Conservation (phyloP, 73 alveolate species). For the Diophrys appendiculata region DNA sequence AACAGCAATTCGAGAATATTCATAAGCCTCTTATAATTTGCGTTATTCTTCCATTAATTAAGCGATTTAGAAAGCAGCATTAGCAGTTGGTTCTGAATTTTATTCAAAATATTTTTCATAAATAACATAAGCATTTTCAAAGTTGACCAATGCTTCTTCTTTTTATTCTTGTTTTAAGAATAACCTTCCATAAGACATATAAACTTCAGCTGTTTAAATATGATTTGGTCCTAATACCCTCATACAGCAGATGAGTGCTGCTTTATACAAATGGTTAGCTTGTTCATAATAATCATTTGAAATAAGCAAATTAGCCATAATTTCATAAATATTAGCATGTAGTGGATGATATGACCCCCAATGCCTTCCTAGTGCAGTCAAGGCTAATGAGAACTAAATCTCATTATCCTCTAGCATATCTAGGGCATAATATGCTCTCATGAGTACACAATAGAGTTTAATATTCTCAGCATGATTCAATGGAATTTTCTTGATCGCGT, state of each 20-base stretch:
- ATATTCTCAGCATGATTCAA: slow-evolving; percentile 64
- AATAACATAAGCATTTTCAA: slow-evolving; percentile 62
- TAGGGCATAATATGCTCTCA: slow-evolving; percentile 63
- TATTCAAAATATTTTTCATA: slow-evolving; percentile 61
- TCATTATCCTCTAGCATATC: slow-evolving; percentile 34
- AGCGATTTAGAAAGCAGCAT: slow-evolving; percentile 57
- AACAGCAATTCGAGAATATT: slow-evolving; percentile 44
- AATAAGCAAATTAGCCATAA: slow-evolving; percentile 67
- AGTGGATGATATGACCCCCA: slow-evolving; percentile 81
- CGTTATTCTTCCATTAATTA: slow-evolving; percentile 55
- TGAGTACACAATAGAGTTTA: slow-evolving; percentile 62
- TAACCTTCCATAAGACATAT: slow-evolving; percentile 70
- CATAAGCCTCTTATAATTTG: slow-evolving; percentile 44
- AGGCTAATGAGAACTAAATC: slow-evolving; percentile 60
- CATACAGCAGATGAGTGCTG: slow-evolving; percentile 58
- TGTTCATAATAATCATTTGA: slow-evolving; percentile 56
- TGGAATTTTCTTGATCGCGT: slow-evolving; percentile 29
- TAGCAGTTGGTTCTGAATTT: slow-evolving; percentile 41
- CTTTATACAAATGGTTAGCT: slow-evolving; percentile 59
- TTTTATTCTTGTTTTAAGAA: slow-evolving; percentile 49
- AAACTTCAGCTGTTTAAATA: slow-evolving; percentile 79
- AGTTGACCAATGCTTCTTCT: slow-evolving; percentile 60
- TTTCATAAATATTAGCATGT: slow-evolving; percentile 64
- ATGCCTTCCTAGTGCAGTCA: slow-evolving; percentile 62
- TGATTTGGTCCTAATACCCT: slow-evolving; percentile 78